Percentiles rank a stretch among this genome's conserved stretches.
Evolutionary conservation across 495 filamentous ascomycete genomes (phyloP).

Genomic region (Mytilinidion resinicola): DNA sequence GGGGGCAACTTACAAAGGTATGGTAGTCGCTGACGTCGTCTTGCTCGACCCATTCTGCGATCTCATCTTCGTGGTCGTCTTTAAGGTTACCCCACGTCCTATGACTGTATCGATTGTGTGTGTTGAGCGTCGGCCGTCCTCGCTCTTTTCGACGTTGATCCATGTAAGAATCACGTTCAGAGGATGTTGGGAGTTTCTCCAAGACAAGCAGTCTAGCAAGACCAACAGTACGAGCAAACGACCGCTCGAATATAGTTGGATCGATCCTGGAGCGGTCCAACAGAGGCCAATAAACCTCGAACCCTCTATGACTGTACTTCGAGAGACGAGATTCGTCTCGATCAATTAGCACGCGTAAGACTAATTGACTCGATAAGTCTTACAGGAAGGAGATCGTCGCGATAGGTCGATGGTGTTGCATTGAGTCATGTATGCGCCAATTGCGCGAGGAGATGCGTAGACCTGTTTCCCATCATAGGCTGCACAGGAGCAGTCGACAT

Average conservation of each 20-base stretch:
- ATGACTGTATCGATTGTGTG: constrained; percentile 21
- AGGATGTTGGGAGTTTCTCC: constrained; percentile 61
- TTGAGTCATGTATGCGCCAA: constrained; percentile 73
- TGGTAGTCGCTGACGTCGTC: constrained; percentile 72
- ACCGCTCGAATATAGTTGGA: constrained; percentile 77
- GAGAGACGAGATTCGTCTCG: constrained; percentile 50
- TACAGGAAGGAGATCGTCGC: constrained; percentile 74
- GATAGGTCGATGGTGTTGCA: constrained; percentile 71
- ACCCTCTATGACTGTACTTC: constrained; percentile 77
- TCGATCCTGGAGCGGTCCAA: constrained; percentile 68
- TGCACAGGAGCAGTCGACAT: constrained; percentile 74
- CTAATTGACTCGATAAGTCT: constrained; percentile 41
- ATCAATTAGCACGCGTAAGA: no score
- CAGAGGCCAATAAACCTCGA: constrained; percentile 70
- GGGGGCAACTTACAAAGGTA: constrained; percentile 43
- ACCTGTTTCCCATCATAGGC: constrained; percentile 76
- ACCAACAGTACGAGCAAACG: constrained; percentile 64
- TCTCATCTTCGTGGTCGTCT: constrained; percentile 62
- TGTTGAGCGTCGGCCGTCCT: constrained; percentile 49
- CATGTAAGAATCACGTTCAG: constrained; percentile 60
- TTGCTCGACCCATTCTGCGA: constrained; percentile 71
- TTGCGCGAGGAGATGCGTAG: constrained; percentile 61
- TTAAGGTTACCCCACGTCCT: constrained; percentile 58
- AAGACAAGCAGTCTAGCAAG: constrained; percentile 76
- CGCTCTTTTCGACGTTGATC: constrained; percentile 60